phyloP scores from a whole-genome alignment of 1,139 yeast species.

The Kodamaea fungicola region DNA sequence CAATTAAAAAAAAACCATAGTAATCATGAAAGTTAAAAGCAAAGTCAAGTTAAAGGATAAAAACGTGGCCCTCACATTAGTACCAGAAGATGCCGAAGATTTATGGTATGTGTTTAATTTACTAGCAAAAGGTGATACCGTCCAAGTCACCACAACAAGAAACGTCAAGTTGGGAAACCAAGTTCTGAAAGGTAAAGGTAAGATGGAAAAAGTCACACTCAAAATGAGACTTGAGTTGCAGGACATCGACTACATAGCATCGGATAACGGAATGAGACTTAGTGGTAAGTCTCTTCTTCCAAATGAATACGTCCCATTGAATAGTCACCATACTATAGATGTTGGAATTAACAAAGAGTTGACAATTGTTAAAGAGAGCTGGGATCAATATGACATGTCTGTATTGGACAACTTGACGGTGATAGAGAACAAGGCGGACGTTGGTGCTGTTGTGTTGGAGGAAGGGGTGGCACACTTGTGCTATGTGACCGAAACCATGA shows the following conservation, averaged over 20 bases:
- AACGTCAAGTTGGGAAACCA: slow-evolving; percentile 43
- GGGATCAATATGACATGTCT: slow-evolving; percentile 74
- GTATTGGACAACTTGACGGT: slow-evolving; percentile 68
- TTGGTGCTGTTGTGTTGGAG: slow-evolving; percentile 90
- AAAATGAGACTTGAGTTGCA: slow-evolving; percentile 59
- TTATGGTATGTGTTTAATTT: slow-evolving; percentile 85
- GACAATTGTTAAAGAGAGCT: slow-evolving; percentile 66
- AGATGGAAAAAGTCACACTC: slow-evolving; percentile 56
- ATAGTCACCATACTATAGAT: slow-evolving; percentile 86
- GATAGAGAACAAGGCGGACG: slow-evolving; percentile 78
- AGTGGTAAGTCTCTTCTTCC: slow-evolving; percentile 77
- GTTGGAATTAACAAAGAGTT: slow-evolving; percentile 68
- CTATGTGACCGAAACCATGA: slow-evolving; percentile 83
- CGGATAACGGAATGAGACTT: slow-evolving; percentile 71
- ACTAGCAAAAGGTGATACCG: slow-evolving; percentile 69
- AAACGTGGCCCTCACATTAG: slow-evolving; percentile 61
- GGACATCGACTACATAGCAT: slow-evolving; percentile 73
- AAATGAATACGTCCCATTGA: slow-evolving; percentile 75
- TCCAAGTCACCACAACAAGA: slow-evolving; percentile 65
- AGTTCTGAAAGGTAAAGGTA: slow-evolving; percentile 34
- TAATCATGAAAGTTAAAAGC: slow-evolving; percentile 43
- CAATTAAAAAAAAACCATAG: background rate
- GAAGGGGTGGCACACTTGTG: slow-evolving; percentile 96
- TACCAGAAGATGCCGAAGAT: slow-evolving; percentile 90
- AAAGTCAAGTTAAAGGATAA: slow-evolving; percentile 54